Base-by-base conservation (phyloP, 129 eudicot genomes). In the Gnaphalium uliginosum region DNA sequence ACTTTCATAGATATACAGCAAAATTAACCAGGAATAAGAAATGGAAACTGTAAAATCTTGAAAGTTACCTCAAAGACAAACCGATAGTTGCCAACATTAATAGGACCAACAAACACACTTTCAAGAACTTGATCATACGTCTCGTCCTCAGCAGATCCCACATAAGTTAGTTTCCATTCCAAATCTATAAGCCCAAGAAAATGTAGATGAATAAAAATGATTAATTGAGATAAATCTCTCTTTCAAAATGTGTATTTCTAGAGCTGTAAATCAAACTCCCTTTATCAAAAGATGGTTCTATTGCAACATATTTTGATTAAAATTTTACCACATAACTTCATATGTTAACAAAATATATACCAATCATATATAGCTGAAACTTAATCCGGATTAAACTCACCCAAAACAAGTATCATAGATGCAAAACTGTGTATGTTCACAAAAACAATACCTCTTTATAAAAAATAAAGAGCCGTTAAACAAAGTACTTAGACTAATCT, bases 121-220 rank as follows among this genome's bases (percentile, higher is more conserved):
- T 92, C 97, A 62, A 89, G 79, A 26, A 85, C 83, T 74, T 92
- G 96, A 62, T 92, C 96, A 76, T 92, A 86, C 13, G 96, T 84
- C 25, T 92, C 97, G 51, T 92, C 97, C 86, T 92, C 97, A 8
- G 97, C 96, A 67, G 97, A 89, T 76, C 97, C 97, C 41, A 92
- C 96, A 68, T 92, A 92, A 19, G 80, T 83, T 39, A 89, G 86
- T 73, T 92, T 92, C 96, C 96, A 92, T 77, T 87, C 96, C 79
- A 92, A 62, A 84, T 92, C 96, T 92, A 87, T 4, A 56, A 43
- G 22, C 14, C 24, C 37, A 57, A 69, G 21, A 68, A 61, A 25
- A 19, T 35, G 33, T 33, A 37, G 4, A 35, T 41, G 27, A 74
- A 30, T n/a, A 13, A 66, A 51, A 32, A 66, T 22, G 19, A 27